Evolutionary conservation across 768 basidiomycete species (phyloP).

Genomic region (Heimioporus sp.): DNA sequence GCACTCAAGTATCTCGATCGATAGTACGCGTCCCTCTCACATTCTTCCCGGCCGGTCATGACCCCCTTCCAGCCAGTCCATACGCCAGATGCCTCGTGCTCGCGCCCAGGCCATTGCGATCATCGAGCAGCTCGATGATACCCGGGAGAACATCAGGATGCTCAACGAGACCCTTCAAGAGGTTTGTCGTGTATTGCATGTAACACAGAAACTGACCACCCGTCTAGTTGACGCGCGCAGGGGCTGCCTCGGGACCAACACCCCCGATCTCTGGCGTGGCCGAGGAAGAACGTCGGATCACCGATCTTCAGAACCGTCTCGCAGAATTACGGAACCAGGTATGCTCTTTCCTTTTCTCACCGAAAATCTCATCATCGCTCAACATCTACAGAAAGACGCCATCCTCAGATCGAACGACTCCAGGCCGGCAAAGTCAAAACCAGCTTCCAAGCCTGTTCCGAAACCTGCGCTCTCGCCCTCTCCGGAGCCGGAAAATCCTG

Average conservation of each 20-base stretch:
- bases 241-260: conserved; percentile 13
- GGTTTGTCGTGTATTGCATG: conserved; percentile 29
- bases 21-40: conserved; percentile 50
- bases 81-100: conserved; percentile 50
- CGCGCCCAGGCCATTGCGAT: conserved; percentile 39
- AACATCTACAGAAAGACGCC: conserved; percentile 24
- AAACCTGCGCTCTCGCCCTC: conserved; percentile 19
- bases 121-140: conserved; percentile 36
- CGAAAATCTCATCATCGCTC: not conserved
- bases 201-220: conserved; percentile 1
- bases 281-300: conserved; percentile 43
- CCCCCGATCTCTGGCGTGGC: conserved; percentile 30
- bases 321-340: conserved; percentile 41
- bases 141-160: conserved; percentile 35
- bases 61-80: conserved; percentile 37
- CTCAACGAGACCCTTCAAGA: conserved; percentile 38
- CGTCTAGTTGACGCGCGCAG: conserved; percentile 16
- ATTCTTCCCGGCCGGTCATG: conserved; percentile 25
- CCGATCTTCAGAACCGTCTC: conserved; percentile 42
- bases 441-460: conserved; percentile 3
- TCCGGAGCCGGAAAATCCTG: conserved; percentile 36
- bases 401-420: conserved; percentile 24
- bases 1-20: conserved; percentile 75
- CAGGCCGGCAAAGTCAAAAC: conserved; percentile 10
- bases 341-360: conserved; percentile 9